Evolutionary conservation across 2,329 filamentous ascomycete species (phyloP).

Genomic region (Paecilomyces formosus): DNA sequence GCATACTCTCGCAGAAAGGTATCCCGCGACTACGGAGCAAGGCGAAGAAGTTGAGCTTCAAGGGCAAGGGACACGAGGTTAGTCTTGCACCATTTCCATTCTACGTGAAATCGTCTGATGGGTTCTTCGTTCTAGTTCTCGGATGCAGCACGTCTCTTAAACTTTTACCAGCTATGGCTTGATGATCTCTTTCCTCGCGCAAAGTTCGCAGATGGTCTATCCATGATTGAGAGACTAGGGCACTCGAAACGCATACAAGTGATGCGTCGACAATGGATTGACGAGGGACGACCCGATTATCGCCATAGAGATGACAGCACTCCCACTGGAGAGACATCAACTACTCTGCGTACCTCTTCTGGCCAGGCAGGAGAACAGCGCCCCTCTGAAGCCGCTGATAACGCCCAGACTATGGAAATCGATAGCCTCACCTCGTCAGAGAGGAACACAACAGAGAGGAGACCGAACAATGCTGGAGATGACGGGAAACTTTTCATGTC

Average conservation of each 20-base stretch:
- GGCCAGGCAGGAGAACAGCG: background rate
- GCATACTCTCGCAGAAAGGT: constrained; percentile 73
- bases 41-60: constrained; percentile 66
- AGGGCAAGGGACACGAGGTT: constrained; percentile 91
- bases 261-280: constrained; percentile 74
- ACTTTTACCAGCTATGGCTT: constrained; percentile 93
- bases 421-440: background rate
- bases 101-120: background rate
- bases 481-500: constrained; percentile 23
- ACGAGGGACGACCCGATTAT: constrained; percentile 49
- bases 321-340: background rate
- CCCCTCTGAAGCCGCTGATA: background rate
- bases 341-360: background rate
- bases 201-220: constrained; percentile 80
- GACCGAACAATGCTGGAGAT: background rate
- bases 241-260: constrained; percentile 72
- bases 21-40: constrained; percentile 73
- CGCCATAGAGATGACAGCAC: constrained; percentile 3
- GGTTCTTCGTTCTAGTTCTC: constrained; percentile 54
- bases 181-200: constrained; percentile 94
- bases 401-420: background rate
- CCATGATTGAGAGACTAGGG: constrained; percentile 87
- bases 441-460: background rate
- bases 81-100: constrained; percentile 3
- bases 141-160: constrained; percentile 72